Evolutionary conservation across 495 filamentous ascomycete genomes (phyloP), one percentile per base, ranked within the genome.

Genomic region (Lasiosphaeria ovina): DNA sequence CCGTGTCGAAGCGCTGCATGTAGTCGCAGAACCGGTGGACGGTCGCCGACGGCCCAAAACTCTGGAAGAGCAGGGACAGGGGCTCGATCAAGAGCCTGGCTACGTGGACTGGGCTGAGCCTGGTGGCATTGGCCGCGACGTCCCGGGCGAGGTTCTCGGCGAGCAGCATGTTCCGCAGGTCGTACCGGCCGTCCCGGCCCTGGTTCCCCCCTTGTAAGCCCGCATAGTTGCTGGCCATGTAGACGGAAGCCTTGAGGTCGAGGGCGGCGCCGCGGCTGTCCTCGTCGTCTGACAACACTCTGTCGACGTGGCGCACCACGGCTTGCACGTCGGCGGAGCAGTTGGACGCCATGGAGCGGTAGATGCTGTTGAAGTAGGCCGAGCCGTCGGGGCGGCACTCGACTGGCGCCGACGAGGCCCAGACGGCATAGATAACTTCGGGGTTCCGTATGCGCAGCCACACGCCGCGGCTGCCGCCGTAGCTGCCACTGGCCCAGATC

Each of bases 1-100:
- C 16, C 4, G 11, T 14, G 44, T 47, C 44, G 11, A 47, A 47
- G 6, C 12, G 12, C 44, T 47, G 12, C 8, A 47, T 47, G 12
- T 47, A 47, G 44, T n/a, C 12, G 44, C 44, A 47, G 44, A 47
- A 47, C 44, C 8, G 44, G 44, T 47, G 44, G 44, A 47, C 44
- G 44, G 44, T 47, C 4, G 16, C 4, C 6, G 44, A 7, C 11
- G 44, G 44, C 12, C 44, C 44, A 11, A 11, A n/a, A n/a, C 16
- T n/a, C 12, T 47, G 44, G 44, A 47, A n/a, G 5, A n/a, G 16
- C 4, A 11, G 44, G 44, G 16, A 9, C 8, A n/a, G 12, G 6
- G 12, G 8, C 12, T 47, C 44, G 44, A 5, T 7, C 5, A 47
- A 4, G 11, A 9, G 12, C 8, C 7, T 14, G 6, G 44, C 44